Base-by-base conservation (phyloP, 441 rosid species). In the Metrosideros polymorpha region DNA sequence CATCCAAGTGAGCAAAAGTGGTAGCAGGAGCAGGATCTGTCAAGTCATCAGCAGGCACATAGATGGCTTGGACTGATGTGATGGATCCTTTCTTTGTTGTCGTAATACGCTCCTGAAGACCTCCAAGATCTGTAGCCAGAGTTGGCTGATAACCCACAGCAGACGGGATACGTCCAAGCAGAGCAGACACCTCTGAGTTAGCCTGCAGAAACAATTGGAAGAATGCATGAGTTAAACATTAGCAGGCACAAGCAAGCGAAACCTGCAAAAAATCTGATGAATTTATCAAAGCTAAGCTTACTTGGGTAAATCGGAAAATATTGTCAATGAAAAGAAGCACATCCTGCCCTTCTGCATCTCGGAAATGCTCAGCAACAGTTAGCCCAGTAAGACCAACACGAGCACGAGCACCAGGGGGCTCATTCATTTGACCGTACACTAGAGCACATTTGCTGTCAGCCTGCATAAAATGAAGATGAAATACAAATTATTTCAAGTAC, bases 11-110 rank as follows among this genome's bases (percentile, higher is more conserved):
- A 89, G 99, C 98, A 82, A 97, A 97, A 30, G 99, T 96, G 79
- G 99, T 97, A 22, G 99, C 99, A 43, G 99, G 99, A 92, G 99
- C 99, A 19, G 99, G 99, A 95, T 97, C 99, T 66, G 99, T 97
- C 96, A 97, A 91, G 89, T 96, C 99, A 91, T 97, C 99, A 90
- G 99, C 99, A 90, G 99, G 99, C 86, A 97, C 99, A 82, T 96
- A 97, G 75, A 97, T 95, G 88, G 99, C 99, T 92, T 97, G 99
- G 82, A 97, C 97, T 35, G 99, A 97, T 52, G 99, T 96, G 84
- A 97, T 97, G 42, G 99, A 97, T 85, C 99, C 99, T 87, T 97
- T 96, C 96, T 95, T 97, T 84, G 99, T 97, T 83, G 99, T 95
- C 75, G 99, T 97, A 87, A 97, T 97, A 90, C 99, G 93, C 90